phyloP scores from a whole-genome alignment of 331 rosid genomes.

The Arachis monticola region DNA sequence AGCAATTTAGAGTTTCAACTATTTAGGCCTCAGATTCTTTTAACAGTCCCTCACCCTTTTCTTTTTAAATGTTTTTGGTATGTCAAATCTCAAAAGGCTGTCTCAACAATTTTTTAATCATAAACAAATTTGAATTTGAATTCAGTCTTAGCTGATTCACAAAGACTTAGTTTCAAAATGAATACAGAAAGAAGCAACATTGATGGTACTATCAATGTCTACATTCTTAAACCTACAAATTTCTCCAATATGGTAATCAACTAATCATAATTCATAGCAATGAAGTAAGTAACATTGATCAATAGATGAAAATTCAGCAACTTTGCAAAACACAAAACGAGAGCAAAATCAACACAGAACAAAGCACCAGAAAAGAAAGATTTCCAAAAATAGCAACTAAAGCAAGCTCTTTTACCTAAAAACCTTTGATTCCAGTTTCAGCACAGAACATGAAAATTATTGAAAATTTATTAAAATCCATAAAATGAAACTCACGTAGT shows the following conservation, averaged over 20 bases:
- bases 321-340: neutral
- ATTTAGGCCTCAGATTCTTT: neutral
- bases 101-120: neutral
- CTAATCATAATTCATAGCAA: neutral
- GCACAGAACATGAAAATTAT: neutral
- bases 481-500: slow-evolving; percentile 66
- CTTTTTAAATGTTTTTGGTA: no score
- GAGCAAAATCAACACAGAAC: neutral
- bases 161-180: neutral
- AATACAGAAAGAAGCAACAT: neutral
- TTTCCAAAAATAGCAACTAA: neutral
- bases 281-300: no score
- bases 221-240: no score
- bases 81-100: neutral
- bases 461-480: neutral
- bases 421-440: no score
- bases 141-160: neutral
- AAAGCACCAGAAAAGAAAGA: neutral
- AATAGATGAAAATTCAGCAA: neutral
- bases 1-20: neutral
- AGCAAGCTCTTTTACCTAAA: neutral
- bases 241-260: neutral
- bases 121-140: neutral
- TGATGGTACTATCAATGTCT: no score
- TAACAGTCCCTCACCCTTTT: neutral